Evolutionary conservation across 768 basidiomycete species (phyloP), one percentile per base, ranked within the genome.

Genomic region (Tricholoma terreum): DNA sequence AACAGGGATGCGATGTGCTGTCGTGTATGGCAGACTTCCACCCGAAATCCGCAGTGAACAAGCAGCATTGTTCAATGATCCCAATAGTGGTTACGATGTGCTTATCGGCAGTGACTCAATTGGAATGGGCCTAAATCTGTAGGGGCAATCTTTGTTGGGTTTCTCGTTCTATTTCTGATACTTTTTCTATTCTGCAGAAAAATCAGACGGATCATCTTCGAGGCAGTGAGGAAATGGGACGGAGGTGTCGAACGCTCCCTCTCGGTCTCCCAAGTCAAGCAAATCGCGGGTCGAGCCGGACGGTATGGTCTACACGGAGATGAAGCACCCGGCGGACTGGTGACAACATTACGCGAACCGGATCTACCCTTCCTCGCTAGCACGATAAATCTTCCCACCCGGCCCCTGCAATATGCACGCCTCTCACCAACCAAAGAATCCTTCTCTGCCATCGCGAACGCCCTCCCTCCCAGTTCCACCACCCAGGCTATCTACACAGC

Each of bases 71-170:
- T 98, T 98, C 80, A 98, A 99, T 65, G 84, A 92, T 58, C 84
- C 84, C 0, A 67, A 83, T 40, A 91, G 87, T n/a, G 87, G 84
- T 1, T 91, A 90, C 65, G 90, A 96, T 63, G 87, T 98, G 2
- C 79, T 99, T 40, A 84, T 98, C 15, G 96, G 92, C 1, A 94
- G 91, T 63, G 97, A 99, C 66, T 94, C 94, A 0, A 87, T 98
- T 50, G 94, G 97, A 1, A 95, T 99, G 94, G 97, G 97, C 0
- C 79, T 99, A 19, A 98, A 99, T 67, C 73, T 99, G 97, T 98
- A 69, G 35, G 24, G 17, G 12, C 38, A n/a, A 54, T 54, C 56
- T 35, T 8, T 48, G 52, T 63, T 24, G 0, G 36, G 22, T 8
- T 49, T 42, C n/a, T n/a, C 6, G 9, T 38, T 3, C 42, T 36